Conservation (phyloP, 1,139 yeast species). For the Pichia sp. region DNA sequence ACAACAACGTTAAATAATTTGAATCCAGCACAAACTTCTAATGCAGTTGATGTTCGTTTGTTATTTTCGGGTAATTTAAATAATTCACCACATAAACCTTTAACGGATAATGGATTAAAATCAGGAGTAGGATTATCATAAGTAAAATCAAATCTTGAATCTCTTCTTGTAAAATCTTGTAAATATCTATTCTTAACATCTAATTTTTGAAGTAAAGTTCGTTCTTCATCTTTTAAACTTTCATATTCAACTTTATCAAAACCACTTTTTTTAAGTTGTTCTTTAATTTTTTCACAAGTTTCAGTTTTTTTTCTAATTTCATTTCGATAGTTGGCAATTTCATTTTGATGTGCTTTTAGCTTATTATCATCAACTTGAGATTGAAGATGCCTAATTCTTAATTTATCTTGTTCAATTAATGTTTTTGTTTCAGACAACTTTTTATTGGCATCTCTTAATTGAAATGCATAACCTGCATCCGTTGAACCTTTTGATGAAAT, state of each 20-base stretch:
- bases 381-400: constrained; percentile 53
- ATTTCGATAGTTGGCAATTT: constrained; percentile 38
- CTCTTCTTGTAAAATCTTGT: constrained; percentile 55
- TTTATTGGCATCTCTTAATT: constrained; percentile 60
- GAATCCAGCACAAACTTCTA: constrained; percentile 94
- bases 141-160: constrained; percentile 71
- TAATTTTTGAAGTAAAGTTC: constrained; percentile 32
- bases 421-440: constrained; percentile 51
- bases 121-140: constrained; percentile 59
- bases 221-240: constrained; percentile 37
- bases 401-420: constrained; percentile 51
- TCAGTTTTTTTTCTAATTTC: constrained; percentile 42
- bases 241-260: constrained; percentile 48
- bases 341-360: constrained; percentile 54
- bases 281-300: constrained; percentile 34
- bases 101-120: constrained; percentile 59
- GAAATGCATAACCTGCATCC: constrained; percentile 76
- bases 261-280: constrained; percentile 49
- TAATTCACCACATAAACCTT: constrained; percentile 86
- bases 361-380: constrained; percentile 49
- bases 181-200: constrained; percentile 44
- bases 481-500: constrained; percentile 77
- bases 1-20: constrained; percentile 86
- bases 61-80: constrained; percentile 59
- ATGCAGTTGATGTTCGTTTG: constrained; percentile 65